phyloP scores from a whole-genome alignment of 1,284 basidiomycete genomes.

The Trametes pubescens region DNA sequence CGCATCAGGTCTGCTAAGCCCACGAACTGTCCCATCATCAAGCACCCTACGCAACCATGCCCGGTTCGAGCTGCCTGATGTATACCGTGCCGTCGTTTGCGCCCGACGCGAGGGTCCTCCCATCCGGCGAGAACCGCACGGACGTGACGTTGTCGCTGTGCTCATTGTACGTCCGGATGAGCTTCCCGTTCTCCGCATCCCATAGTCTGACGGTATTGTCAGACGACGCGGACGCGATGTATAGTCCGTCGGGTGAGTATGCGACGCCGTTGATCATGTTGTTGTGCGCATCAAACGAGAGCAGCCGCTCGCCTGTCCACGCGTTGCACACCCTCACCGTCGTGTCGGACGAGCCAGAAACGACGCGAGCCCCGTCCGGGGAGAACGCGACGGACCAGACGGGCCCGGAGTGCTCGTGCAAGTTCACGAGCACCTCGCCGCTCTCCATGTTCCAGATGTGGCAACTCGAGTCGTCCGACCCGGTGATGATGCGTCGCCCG shows the following conservation, averaged over 20 bases:
- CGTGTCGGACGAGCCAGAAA: slow-evolving; percentile 29
- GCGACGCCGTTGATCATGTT: slow-evolving; percentile 30
- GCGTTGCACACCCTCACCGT: slow-evolving; percentile 32
- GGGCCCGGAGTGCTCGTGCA: slow-evolving; percentile 27
- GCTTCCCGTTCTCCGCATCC: slow-evolving; percentile 24
- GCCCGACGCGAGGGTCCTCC: slow-evolving; percentile 24
- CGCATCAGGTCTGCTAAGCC: no score
- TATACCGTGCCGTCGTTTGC: slow-evolving; percentile 29
- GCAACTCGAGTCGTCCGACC: slow-evolving; percentile 33
- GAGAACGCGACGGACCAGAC: slow-evolving; percentile 32
- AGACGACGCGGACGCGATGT: slow-evolving; percentile 32
- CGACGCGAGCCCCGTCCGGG: slow-evolving; percentile 22
- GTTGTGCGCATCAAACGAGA: slow-evolving; percentile 28
- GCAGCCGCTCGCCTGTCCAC: slow-evolving; percentile 26
- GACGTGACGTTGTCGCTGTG: slow-evolving; percentile 30
- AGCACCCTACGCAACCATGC: no score
- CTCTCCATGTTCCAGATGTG: slow-evolving; percentile 32
- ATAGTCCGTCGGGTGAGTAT: slow-evolving; percentile 35
- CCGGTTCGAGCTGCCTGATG: not conserved
- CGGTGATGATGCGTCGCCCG: slow-evolving; percentile 35
- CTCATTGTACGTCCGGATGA: slow-evolving; percentile 18
- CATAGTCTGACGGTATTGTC: slow-evolving; percentile 39
- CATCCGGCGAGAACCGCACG: slow-evolving; percentile 32
- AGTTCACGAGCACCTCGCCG: slow-evolving; percentile 26
- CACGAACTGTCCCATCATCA: no score